A percentile compares a stretch with the other conserved stretches of the same genome.
Evolutionary conservation across 352 stramenopile genomes (phyloP).

Genomic region (Pythium plurisporium): DNA sequence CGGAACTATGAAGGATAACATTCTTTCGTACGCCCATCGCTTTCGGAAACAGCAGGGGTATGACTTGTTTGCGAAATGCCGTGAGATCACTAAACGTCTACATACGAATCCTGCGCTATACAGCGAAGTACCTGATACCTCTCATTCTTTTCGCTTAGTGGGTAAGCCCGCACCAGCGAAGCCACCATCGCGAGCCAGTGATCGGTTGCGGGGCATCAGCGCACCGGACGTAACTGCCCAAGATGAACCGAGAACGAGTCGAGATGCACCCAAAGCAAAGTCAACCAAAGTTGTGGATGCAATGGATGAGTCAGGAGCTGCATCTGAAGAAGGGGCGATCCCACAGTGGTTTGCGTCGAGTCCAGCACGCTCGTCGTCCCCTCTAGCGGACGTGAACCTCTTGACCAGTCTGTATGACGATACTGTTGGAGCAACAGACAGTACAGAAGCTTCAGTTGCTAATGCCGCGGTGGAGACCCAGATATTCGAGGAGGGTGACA

Average conservation of each 20-base stretch:
- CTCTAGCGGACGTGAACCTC: neutral
- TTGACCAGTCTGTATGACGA: neutral
- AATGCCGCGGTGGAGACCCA: neutral
- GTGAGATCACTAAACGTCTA: conserved; percentile 63
- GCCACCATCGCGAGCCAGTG: conserved; percentile 16
- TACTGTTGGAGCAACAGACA: neutral
- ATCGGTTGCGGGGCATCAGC: conserved; percentile 20
- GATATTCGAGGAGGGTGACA: conserved; percentile 50
- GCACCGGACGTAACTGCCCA: conserved; percentile 1
- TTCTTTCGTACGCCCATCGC: conserved; percentile 81
- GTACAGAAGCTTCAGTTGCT: neutral
- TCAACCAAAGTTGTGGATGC: neutral
- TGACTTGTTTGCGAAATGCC: conserved; percentile 86
- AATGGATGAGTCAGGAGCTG: too few relatives aligned
- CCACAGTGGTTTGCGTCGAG: conserved; percentile 9
- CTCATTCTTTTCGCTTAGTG: neutral
- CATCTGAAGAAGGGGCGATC: neutral
- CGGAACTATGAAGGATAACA: conserved; percentile 87
- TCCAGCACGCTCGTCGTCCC: neutral
- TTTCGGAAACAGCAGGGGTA: conserved; percentile 86
- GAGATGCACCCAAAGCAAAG: neutral
- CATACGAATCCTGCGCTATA: conserved; percentile 46
- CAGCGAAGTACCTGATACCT: conserved; percentile 18
- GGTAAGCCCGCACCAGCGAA: neutral
- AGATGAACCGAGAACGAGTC: neutral